Percentiles rank a stretch among this genome's conserved stretches.
Evolutionary conservation across 1,284 basidiomycete species (phyloP).

Genomic region (Singerocomus inundabilis): DNA sequence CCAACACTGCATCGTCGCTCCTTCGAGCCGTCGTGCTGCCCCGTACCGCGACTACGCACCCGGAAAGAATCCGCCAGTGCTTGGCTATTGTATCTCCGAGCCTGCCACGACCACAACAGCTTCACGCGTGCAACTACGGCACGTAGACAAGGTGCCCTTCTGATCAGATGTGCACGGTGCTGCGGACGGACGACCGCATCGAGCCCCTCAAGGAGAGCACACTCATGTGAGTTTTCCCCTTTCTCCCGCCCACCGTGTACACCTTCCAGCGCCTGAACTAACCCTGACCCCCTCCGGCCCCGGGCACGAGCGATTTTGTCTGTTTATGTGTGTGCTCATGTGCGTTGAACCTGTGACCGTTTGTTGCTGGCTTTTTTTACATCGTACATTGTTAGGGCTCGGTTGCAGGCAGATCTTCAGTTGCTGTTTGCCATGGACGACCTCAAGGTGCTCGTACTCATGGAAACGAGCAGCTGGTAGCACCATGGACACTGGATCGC

Average conservation of each 20-base stretch:
- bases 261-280: too few relatives aligned
- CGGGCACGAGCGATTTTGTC: too few relatives aligned
- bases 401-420: slow-evolving; percentile 39
- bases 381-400: slow-evolving; percentile 45
- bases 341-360: too few relatives aligned
- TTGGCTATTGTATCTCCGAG: slow-evolving; percentile 29
- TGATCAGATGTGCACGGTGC: slow-evolving; percentile 45
- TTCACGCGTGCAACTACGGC: slow-evolving; percentile 61
- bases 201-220: slow-evolving; percentile 52
- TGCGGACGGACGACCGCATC: slow-evolving; percentile 38
- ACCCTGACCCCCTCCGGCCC: too few relatives aligned
- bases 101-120: slow-evolving; percentile 43
- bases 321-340: too few relatives aligned
- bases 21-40: too few relatives aligned
- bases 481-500: slow-evolving; percentile 40
- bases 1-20: neutral
- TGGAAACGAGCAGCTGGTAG: slow-evolving; percentile 43
- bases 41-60: too few relatives aligned
- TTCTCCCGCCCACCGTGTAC: too few relatives aligned
- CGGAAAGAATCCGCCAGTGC: slow-evolving; percentile 10
- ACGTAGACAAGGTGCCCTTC: slow-evolving; percentile 41
- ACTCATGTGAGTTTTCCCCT: slow-evolving; percentile 56
- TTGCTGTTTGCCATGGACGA: slow-evolving; percentile 39
- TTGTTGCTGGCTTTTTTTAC: too few relatives aligned
- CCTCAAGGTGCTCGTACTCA: slow-evolving; percentile 39